Percentiles rank a stretch among this genome's conserved stretches.
phyloP scores from a whole-genome alignment of 768 basidiomycete genomes.

The Suillus tomentosus region DNA sequence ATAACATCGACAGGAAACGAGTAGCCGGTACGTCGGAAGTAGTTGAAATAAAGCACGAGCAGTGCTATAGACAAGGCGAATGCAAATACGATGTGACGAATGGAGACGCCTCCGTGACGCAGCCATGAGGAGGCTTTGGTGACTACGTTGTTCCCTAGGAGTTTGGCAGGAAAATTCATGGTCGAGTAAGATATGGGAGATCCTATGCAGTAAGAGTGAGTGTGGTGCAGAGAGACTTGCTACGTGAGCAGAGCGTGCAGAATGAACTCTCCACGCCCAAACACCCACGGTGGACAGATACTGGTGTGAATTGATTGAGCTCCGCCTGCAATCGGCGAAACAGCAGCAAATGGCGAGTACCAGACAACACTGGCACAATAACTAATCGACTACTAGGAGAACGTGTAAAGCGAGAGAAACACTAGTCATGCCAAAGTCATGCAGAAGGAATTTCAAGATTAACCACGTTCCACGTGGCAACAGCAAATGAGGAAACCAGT shows the following conservation, averaged over 20 bases:
- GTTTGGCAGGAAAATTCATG: slow-evolving; percentile 14
- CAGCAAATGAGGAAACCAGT: slow-evolving; percentile 2
- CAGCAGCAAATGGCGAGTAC: neutral
- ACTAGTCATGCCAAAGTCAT: neutral
- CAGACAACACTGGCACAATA: neutral
- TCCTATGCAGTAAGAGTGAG: neutral
- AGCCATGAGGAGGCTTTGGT: slow-evolving; percentile 8
- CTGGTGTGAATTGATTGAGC: neutral
- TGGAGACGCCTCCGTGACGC: slow-evolving; percentile 21
- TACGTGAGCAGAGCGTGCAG: neutral
- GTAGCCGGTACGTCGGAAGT: neutral
- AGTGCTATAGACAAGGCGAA: slow-evolving; percentile 16
- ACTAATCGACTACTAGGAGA: neutral
- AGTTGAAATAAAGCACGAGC: slow-evolving; percentile 25
- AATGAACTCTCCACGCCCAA: neutral
- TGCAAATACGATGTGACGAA: slow-evolving; percentile 27
- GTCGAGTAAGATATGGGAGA: neutral
- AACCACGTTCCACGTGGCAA: slow-evolving; percentile 1
- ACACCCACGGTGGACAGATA: slow-evolving; percentile 3
- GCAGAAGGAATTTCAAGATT: neutral
- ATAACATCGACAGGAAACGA: slow-evolving; percentile 19
- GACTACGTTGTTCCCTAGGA: slow-evolving; percentile 4
- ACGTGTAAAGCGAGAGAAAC: neutral
- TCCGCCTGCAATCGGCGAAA: neutral
- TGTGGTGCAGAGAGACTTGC: neutral